These are phyloP conservation scores for Cetraspora pellucida DNA, from an alignment of 192 early-diverging fungal species.

Conservation along the genomic window DNA sequence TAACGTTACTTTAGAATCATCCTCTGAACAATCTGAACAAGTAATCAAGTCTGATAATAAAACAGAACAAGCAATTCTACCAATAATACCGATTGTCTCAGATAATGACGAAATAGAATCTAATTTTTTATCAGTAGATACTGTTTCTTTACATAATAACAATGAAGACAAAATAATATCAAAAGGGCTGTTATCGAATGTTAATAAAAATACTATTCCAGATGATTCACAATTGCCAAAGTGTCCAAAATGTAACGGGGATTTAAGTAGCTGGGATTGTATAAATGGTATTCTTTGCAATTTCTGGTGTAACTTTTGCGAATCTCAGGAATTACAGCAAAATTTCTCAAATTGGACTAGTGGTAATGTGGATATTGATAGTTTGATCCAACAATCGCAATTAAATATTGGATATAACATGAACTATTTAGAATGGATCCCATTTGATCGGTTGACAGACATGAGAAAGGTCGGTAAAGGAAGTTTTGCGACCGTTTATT, in stretches of 20 bases:
- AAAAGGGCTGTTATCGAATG: too few species aligned
- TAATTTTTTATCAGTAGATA: too few species aligned
- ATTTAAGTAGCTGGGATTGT: background rate
- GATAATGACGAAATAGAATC: too few species aligned
- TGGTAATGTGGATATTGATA: background rate
- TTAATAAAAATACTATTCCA: too few species aligned
- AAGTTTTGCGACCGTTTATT: conserved; percentile 2
- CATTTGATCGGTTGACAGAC: background rate
- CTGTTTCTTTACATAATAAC: too few species aligned
- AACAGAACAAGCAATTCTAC: too few species aligned
- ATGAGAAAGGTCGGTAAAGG: background rate
- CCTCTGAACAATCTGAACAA: too few species aligned
- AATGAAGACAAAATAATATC: too few species aligned
- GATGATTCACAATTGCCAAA: background rate
- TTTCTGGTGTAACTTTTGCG: conserved; percentile 15
- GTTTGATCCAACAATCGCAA: background rate
- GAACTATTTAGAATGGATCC: background rate
- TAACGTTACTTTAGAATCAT: too few species aligned
- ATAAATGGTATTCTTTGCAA: background rate
- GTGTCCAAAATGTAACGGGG: background rate
- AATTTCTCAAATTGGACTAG: conserved; percentile 16
- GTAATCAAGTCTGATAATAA: too few species aligned
- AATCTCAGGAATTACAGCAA: background rate
- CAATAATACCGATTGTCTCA: too few species aligned
- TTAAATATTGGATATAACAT: too few species aligned